Evolutionary conservation across 2,329 filamentous ascomycete genomes (phyloP).

Genomic region (Laburnicola sp.): DNA sequence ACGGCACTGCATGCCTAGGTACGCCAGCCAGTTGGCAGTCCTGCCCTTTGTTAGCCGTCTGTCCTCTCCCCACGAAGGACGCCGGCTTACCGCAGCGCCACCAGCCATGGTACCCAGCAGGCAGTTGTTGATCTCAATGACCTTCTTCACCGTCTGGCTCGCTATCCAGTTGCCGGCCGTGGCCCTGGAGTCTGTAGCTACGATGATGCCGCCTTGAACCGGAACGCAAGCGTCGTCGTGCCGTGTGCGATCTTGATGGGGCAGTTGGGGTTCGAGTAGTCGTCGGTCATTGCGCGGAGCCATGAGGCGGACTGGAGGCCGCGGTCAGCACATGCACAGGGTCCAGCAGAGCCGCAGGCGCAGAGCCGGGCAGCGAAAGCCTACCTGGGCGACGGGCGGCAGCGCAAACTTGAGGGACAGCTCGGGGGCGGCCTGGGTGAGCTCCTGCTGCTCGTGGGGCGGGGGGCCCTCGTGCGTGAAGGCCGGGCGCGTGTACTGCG

Average conservation of each 20-base stretch:
- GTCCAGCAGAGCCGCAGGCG: not conserved
- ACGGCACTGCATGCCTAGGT: slow-evolving; percentile 98
- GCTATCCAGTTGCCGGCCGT: slow-evolving; percentile 99
- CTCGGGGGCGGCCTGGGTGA: slow-evolving; percentile 68
- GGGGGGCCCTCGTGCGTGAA: slow-evolving; percentile 72
- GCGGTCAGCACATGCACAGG: slow-evolving; percentile 14
- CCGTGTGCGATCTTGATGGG: slow-evolving; percentile 99
- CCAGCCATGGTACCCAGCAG: slow-evolving; percentile 97
- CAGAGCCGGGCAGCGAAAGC: slow-evolving; percentile 30
- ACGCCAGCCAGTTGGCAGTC: slow-evolving; percentile 99
- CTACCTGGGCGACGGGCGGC: slow-evolving; percentile 86
- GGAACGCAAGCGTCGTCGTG: slow-evolving; percentile 95
- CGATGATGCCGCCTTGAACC: slow-evolving; percentile 97
- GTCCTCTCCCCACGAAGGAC: not conserved
- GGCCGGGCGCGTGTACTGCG: slow-evolving; percentile 82
- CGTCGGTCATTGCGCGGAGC: slow-evolving; percentile 95
- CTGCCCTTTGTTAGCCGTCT: slow-evolving; percentile 46
- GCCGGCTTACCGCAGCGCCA: slow-evolving; percentile 76
- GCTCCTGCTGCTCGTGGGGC: slow-evolving; percentile 73
- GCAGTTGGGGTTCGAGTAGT: slow-evolving; percentile 93
- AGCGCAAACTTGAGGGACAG: slow-evolving; percentile 93
- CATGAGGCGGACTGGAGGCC: slow-evolving; percentile 81
- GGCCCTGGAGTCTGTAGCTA: slow-evolving; percentile 95
- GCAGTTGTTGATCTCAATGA: slow-evolving; percentile 96
- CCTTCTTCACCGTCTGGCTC: slow-evolving; percentile 99